Evolutionary conservation across 805 yeast species (phyloP).

Genomic region (Kurtzmaniella cleridarum): DNA sequence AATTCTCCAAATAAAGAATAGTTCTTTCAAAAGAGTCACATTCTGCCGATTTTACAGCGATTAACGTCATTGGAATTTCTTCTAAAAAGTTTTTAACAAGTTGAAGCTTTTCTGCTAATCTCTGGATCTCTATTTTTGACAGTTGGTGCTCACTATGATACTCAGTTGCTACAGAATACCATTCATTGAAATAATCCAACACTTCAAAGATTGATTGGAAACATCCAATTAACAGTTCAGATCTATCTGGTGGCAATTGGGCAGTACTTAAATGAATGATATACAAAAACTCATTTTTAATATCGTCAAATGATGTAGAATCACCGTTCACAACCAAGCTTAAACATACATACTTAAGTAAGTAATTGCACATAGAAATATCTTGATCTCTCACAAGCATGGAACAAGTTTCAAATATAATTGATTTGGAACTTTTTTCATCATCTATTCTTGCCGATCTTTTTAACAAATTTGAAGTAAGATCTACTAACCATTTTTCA

Average conservation of each 20-base stretch:
- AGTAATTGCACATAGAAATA: constrained; percentile 58
- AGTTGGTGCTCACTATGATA: constrained; percentile 19
- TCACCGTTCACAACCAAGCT: constrained; percentile 51
- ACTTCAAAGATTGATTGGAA: constrained; percentile 73
- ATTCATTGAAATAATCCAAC: constrained; percentile 77
- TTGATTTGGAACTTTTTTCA: constrained; percentile 12
- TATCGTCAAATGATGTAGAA: constrained; percentile 32
- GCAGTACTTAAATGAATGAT: constrained; percentile 49
- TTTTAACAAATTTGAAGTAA: constrained; percentile 63
- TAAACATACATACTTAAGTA: constrained; percentile 73
- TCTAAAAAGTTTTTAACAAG: constrained; percentile 44
- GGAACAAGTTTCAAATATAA: constrained; percentile 59
- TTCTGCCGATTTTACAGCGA: constrained; percentile 76
- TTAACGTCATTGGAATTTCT: constrained; percentile 56
- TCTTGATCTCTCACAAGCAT: constrained; percentile 67
- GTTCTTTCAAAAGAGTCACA: constrained; percentile 87
- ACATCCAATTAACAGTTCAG: constrained; percentile 57
- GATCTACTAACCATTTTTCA: constrained; percentile 64
- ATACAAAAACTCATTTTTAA: constrained; percentile 54
- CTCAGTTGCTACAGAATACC: constrained; percentile 47
- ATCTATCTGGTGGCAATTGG: constrained; percentile 43
- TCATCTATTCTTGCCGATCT: constrained; percentile 20
- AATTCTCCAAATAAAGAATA: constrained; percentile 76
- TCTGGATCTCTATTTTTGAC: constrained; percentile 12
- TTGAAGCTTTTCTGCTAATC: constrained; percentile 21